phyloP scores from a whole-genome alignment of 2,329 filamentous ascomycete species.

The Xylaria multiplex region DNA sequence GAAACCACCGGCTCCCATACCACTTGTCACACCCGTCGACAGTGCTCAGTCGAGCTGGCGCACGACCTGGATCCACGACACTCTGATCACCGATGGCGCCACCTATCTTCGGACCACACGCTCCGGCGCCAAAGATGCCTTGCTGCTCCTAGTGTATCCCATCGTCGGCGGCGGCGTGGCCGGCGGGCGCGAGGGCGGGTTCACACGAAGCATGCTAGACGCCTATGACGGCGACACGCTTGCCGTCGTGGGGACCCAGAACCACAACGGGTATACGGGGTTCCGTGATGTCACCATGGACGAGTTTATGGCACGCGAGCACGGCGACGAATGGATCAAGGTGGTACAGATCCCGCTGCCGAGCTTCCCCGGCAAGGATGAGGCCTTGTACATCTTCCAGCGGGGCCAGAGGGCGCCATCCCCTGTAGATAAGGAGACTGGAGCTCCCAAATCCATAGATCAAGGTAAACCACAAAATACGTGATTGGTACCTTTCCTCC shows the following conservation, averaged over 20 bases:
- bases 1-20: slow-evolving; percentile 46
- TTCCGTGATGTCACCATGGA: slow-evolving; percentile 72
- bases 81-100: slow-evolving; percentile 68
- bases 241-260: slow-evolving; percentile 79
- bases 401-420: slow-evolving; percentile 53
- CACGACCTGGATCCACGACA: slow-evolving; percentile 75
- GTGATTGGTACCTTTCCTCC: background rate
- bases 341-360: slow-evolving; percentile 73
- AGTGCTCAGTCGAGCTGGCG: slow-evolving; percentile 75
- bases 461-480: slow-evolving; percentile 16
- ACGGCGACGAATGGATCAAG: slow-evolving; percentile 65
- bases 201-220: slow-evolving; percentile 70
- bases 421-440: slow-evolving; percentile 4
- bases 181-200: slow-evolving; percentile 70
- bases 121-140: slow-evolving; percentile 61
- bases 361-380: slow-evolving; percentile 81
- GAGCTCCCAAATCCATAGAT: background rate
- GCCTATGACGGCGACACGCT: slow-evolving; percentile 72
- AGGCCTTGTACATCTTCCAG: slow-evolving; percentile 76
- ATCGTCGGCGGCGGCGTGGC: slow-evolving; percentile 72
- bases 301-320: slow-evolving; percentile 67
- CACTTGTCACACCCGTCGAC: slow-evolving; percentile 70
- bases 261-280: slow-evolving; percentile 77
- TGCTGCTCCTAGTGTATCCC: slow-evolving; percentile 78
- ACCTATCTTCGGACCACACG: slow-evolving; percentile 62